phyloP scores from a whole-genome alignment of 257 asterid genomes.

The Ligustrum vulgare region DNA sequence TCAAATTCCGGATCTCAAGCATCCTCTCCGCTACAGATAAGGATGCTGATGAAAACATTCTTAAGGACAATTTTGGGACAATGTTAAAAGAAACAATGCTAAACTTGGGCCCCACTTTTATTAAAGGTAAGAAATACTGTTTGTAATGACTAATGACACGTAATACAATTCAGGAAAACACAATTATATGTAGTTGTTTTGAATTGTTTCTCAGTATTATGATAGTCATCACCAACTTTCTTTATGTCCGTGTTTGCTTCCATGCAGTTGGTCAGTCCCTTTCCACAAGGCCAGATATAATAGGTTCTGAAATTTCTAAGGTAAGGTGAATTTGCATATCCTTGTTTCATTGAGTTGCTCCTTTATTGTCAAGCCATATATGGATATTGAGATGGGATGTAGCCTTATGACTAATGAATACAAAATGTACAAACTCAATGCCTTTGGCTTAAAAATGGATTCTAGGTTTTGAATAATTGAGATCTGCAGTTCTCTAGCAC shows the following conservation, averaged over 20 bases:
- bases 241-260: constrained; percentile 25
- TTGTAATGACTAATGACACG: background rate
- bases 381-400: constrained; percentile 4
- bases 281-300: constrained; percentile 91
- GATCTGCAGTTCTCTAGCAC: constrained; percentile 9
- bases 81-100: constrained; percentile 85
- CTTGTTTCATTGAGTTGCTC: background rate
- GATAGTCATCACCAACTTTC: constrained; percentile 17
- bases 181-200: background rate
- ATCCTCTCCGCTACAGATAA: constrained; percentile 44
- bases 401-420: background rate
- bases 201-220: background rate
- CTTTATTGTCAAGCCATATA: background rate
- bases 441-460: background rate
- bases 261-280: constrained; percentile 96
- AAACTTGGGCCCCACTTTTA: constrained; percentile 91
- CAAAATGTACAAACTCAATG: constrained; percentile 6
- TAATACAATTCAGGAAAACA: constrained; percentile 8
- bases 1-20: constrained; percentile 65
- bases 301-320: constrained; percentile 81
- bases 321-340: constrained; percentile 37
- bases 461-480: background rate
- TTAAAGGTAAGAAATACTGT: constrained; percentile 58
- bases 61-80: constrained; percentile 66
- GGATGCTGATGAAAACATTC: constrained; percentile 43